These are phyloP conservation scores for Beauveria varroae DNA, from an alignment of 2,329 filamentous ascomycete species.

Conservation along the genomic window DNA sequence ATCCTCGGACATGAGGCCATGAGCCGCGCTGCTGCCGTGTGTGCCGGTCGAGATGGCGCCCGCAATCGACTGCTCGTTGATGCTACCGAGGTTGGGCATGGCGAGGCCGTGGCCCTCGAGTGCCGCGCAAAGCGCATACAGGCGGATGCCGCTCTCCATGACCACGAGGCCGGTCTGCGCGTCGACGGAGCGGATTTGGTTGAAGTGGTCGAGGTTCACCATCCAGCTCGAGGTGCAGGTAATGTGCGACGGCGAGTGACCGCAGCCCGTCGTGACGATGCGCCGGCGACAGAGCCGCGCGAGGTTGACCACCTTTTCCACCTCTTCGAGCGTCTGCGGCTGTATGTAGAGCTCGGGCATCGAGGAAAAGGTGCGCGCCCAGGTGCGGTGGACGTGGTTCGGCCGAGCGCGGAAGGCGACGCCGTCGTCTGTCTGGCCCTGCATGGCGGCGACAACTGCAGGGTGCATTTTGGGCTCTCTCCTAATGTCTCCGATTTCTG, in stretches of 20 bases:
- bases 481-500: background rate
- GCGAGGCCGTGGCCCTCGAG: slow-evolving; percentile 71
- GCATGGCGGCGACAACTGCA: slow-evolving; percentile 26
- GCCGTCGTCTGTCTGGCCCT: slow-evolving; percentile 23
- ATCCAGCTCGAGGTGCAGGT: slow-evolving; percentile 94
- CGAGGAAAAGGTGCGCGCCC: slow-evolving; percentile 88
- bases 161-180: slow-evolving; percentile 57
- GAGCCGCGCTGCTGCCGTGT: slow-evolving; percentile 77
- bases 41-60: slow-evolving; percentile 91
- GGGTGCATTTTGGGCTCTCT: slow-evolving; percentile 25
- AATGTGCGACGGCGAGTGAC: slow-evolving; percentile 84
- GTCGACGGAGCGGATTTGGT: slow-evolving; percentile 64
- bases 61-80: slow-evolving; percentile 87
- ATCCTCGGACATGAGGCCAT: slow-evolving; percentile 78
- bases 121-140: slow-evolving; percentile 64
- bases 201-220: slow-evolving; percentile 82
- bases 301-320: slow-evolving; percentile 75
- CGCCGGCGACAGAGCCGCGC: slow-evolving; percentile 75
- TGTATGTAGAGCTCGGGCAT: slow-evolving; percentile 86
- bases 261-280: slow-evolving; percentile 80
- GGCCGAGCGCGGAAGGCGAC: slow-evolving; percentile 70
- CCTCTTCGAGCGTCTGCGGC: slow-evolving; percentile 69
- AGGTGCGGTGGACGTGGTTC: slow-evolving; percentile 77
- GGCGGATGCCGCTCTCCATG: slow-evolving; percentile 81
- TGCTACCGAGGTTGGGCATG: slow-evolving; percentile 88